Evolutionary conservation across 2,329 filamentous ascomycete genomes (phyloP).

Genomic region (Neocucurbitaria cava): DNA sequence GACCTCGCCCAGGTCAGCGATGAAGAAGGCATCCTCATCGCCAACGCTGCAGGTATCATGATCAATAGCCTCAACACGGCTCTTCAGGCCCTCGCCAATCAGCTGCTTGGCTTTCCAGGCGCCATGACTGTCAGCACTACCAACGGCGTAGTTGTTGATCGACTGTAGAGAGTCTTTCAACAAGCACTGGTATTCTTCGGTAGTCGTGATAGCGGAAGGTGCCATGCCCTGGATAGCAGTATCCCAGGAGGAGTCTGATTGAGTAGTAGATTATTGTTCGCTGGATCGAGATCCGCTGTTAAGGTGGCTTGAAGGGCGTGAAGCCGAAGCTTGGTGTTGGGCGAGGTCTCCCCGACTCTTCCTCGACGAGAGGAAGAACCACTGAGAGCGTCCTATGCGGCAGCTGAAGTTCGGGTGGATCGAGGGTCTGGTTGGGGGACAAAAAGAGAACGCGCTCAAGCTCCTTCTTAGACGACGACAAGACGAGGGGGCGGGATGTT

Average conservation of each 20-base stretch:
- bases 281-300: slow-evolving; percentile 62
- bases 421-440: slow-evolving; percentile 57
- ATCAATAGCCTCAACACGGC: slow-evolving; percentile 83
- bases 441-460: slow-evolving; percentile 54
- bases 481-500: slow-evolving; percentile 54
- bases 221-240: slow-evolving; percentile 67
- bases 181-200: slow-evolving; percentile 51
- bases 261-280: slow-evolving; percentile 11
- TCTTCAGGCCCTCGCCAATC: slow-evolving; percentile 85
- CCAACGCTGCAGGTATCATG: slow-evolving; percentile 87
- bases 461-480: slow-evolving; percentile 44
- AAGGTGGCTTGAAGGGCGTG: slow-evolving; percentile 94
- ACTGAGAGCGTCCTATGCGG: slow-evolving; percentile 98
- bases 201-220: slow-evolving; percentile 68
- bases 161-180: slow-evolving; percentile 44
- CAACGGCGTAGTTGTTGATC: slow-evolving; percentile 35
- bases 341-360: slow-evolving; percentile 98
- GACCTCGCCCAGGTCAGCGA: slow-evolving; percentile 96
- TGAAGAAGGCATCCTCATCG: slow-evolving; percentile 97
- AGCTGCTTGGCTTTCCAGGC: slow-evolving; percentile 72
- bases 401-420: slow-evolving; percentile 79
- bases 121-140: slow-evolving; percentile 56
- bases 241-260: slow-evolving; percentile 30
- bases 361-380: slow-evolving; percentile 99
- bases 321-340: slow-evolving; percentile 83